phyloP scores from a whole-genome alignment of 768 basidiomycete genomes.

The Pisolithus tinctorius region DNA sequence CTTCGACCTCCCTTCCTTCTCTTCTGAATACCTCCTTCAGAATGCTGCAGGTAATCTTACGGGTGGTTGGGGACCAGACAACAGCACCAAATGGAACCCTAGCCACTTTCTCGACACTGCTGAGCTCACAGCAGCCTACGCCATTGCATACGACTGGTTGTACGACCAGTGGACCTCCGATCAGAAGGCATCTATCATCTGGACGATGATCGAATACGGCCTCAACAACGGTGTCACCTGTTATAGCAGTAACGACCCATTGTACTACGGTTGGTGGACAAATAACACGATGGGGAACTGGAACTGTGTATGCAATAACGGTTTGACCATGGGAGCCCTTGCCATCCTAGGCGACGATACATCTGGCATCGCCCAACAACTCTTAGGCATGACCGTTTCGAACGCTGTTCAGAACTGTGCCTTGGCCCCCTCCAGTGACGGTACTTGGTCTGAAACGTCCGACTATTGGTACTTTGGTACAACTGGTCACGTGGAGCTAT shows the following conservation, averaged over 20 bases:
- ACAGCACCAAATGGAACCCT: slow-evolving; percentile 75
- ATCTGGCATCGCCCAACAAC: slow-evolving; percentile 58
- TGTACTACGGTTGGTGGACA: slow-evolving; percentile 71
- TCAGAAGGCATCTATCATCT: slow-evolving; percentile 64
- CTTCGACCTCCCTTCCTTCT: not conserved
- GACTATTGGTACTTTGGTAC: slow-evolving; percentile 97
- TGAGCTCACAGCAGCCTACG: slow-evolving; percentile 87
- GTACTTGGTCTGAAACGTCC: slow-evolving; percentile 89
- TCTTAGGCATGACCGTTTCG: slow-evolving; percentile 61
- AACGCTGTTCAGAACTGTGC: slow-evolving; percentile 80
- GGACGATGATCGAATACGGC: slow-evolving; percentile 72
- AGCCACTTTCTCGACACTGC: slow-evolving; percentile 87
- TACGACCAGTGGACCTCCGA: slow-evolving; percentile 74
- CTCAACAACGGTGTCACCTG: slow-evolving; percentile 58
- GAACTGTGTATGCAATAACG: slow-evolving; percentile 96
- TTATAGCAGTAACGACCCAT: slow-evolving; percentile 34
- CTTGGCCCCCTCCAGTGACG: slow-evolving; percentile 55
- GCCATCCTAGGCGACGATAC: slow-evolving; percentile 84
- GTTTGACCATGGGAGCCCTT: slow-evolving; percentile 82
- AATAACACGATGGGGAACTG: slow-evolving; percentile 78
- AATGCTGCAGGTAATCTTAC: slow-evolving; percentile 72
- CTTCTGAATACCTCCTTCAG: slow-evolving; percentile 18
- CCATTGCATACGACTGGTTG: slow-evolving; percentile 94
- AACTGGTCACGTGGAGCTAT: slow-evolving; percentile 86
- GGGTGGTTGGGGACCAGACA: slow-evolving; percentile 54